phyloP scores from a whole-genome alignment of 2,329 filamentous ascomycete species.

The Colletotrichum siamense region DNA sequence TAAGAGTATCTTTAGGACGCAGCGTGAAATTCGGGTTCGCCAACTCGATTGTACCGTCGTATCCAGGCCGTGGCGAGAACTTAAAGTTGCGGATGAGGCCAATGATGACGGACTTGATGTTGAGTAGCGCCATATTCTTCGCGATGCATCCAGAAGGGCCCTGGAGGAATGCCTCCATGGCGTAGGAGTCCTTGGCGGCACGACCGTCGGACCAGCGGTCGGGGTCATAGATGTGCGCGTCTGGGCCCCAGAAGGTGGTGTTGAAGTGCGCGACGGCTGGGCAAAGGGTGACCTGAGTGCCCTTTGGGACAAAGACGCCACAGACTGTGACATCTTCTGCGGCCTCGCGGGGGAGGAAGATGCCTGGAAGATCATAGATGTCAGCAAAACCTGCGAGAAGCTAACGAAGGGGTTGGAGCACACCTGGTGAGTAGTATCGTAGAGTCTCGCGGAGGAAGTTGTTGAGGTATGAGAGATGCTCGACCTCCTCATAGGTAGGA shows the following conservation, averaged over 20 bases:
- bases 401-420: conserved; percentile 24
- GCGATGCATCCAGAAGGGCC: conserved; percentile 21
- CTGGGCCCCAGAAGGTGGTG: conserved; percentile 31
- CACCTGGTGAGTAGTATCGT: conserved; percentile 37
- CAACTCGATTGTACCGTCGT: background rate
- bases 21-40: conserved; percentile 23
- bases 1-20: conserved; percentile 12
- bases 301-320: conserved; percentile 31
- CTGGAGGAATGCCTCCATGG: conserved; percentile 30
- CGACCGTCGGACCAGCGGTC: conserved; percentile 32
- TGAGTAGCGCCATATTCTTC: conserved; percentile 20
- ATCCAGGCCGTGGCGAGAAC: conserved; percentile 3
- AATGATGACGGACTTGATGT: conserved; percentile 20
- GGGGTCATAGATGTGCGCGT: conserved; percentile 31
- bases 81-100: conserved; percentile 7
- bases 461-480: conserved; percentile 51
- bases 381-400: background rate
- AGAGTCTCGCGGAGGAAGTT: conserved; percentile 43
- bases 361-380: background rate
- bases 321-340: conserved; percentile 30
- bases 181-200: conserved; percentile 26
- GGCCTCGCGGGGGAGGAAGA: conserved; percentile 29
- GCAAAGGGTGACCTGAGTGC: conserved; percentile 30
- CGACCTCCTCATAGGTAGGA: conserved; percentile 40
- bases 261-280: conserved; percentile 30